Evolutionary conservation across 768 basidiomycete species (phyloP).

Genomic region (Strobilomyces echinocephalus): DNA sequence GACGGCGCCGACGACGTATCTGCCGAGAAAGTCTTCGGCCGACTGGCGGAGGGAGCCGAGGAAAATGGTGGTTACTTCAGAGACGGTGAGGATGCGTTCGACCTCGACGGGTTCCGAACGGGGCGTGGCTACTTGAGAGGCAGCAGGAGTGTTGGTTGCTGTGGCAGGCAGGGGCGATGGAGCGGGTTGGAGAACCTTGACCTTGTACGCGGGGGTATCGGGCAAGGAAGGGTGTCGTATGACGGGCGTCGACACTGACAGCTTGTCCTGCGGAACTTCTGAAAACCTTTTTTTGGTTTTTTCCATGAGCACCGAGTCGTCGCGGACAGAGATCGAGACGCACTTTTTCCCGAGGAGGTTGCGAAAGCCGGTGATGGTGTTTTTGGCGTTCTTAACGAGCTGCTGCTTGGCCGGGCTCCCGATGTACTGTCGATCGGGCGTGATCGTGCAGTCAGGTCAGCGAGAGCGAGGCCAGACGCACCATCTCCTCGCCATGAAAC

Average conservation of each 20-base stretch:
- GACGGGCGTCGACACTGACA: slow-evolving; percentile 59
- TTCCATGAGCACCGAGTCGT: background rate
- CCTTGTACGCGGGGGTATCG: slow-evolving; percentile 79
- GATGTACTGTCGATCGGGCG: slow-evolving; percentile 63
- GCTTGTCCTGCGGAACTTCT: slow-evolving; percentile 54
- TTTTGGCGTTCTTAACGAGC: slow-evolving; percentile 89
- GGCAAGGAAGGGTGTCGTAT: slow-evolving; percentile 69
- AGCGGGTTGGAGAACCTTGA: slow-evolving; percentile 73
- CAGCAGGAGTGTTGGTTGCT: slow-evolving; percentile 53
- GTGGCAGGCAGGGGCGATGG: slow-evolving; percentile 63
- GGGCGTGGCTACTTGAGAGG: slow-evolving; percentile 66
- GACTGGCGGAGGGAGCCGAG: slow-evolving; percentile 78
- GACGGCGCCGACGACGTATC: slow-evolving; percentile 73
- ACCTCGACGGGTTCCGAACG: slow-evolving; percentile 64
- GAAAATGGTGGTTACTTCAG: slow-evolving; percentile 83
- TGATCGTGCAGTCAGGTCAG: slow-evolving; percentile 2
- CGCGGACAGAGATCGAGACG: slow-evolving; percentile 19
- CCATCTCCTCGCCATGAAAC: slow-evolving; percentile 88
- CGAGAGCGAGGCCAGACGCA: slow-evolving; percentile 37
- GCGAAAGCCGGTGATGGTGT: slow-evolving; percentile 93
- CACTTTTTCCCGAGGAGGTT: slow-evolving; percentile 91
- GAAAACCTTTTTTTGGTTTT: slow-evolving; percentile 52
- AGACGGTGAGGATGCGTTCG: slow-evolving; percentile 71
- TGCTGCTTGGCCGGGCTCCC: slow-evolving; percentile 93
- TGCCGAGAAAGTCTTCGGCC: slow-evolving; percentile 88